A percentile compares a stretch with the other conserved stretches of the same genome.
Conservation (phyloP, 495 filamentous ascomycete species). For the Tuber brumale region DNA sequence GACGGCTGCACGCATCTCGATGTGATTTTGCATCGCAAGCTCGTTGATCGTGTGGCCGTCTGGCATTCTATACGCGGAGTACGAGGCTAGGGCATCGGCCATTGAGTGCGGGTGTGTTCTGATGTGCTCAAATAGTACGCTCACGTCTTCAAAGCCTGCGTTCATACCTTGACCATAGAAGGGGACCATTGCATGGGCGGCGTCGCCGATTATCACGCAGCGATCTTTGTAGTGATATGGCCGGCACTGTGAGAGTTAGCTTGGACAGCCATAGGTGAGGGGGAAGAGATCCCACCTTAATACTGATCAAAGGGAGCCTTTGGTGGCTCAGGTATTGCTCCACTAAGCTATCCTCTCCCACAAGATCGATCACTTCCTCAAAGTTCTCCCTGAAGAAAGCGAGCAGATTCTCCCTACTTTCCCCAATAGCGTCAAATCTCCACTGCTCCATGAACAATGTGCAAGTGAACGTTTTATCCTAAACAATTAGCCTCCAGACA, state of each 20-base stretch:
- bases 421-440: slow-evolving; percentile 55
- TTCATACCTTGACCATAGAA: slow-evolving; percentile 92
- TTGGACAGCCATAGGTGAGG: background rate
- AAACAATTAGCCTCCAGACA: slow-evolving; percentile 7
- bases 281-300: slow-evolving; percentile 43
- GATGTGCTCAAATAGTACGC: slow-evolving; percentile 60
- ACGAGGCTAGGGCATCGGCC: slow-evolving; percentile 60
- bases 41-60: slow-evolving; percentile 91
- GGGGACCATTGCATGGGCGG: slow-evolving; percentile 95
- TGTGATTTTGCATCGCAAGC: slow-evolving; percentile 81
- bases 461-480: slow-evolving; percentile 89
- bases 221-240: slow-evolving; percentile 74
- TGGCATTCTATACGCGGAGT: slow-evolving; percentile 60
- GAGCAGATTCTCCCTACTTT: slow-evolving; percentile 51
- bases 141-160: slow-evolving; percentile 74
- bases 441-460: slow-evolving; percentile 76
- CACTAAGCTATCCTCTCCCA: slow-evolving; percentile 59
- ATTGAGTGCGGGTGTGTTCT: slow-evolving; percentile 46
- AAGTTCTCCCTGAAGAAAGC: slow-evolving; percentile 73
- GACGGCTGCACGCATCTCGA: slow-evolving; percentile 84
- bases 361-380: slow-evolving; percentile 81
- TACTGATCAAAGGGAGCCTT: slow-evolving; percentile 82
- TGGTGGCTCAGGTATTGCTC: slow-evolving; percentile 70
- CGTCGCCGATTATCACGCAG: slow-evolving; percentile 85
- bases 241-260: slow-evolving; percentile 56